These are phyloP conservation scores for Eustoma russellianum DNA, from an alignment of 257 asterid species.

Conservation along the genomic window DNA sequence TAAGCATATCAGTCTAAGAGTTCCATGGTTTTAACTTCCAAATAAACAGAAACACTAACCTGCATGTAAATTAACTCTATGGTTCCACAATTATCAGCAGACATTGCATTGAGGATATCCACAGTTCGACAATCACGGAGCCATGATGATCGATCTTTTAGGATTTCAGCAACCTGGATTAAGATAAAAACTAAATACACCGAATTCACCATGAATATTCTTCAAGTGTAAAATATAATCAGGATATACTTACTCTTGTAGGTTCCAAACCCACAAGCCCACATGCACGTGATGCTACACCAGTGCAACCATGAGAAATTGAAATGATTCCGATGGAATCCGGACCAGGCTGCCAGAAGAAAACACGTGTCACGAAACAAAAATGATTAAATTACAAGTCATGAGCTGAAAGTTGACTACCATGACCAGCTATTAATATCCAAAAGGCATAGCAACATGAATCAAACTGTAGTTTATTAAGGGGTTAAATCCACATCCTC, in stretches of 20 bases:
- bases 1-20: not conserved
- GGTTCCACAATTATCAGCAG: conserved; percentile 95
- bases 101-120: conserved; percentile 76
- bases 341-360: conserved; percentile 60
- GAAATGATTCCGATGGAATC: conserved; percentile 59
- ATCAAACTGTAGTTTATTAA: no score
- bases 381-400: not conserved
- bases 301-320: conserved; percentile 53
- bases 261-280: conserved; percentile 97
- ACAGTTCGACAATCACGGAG: conserved; percentile 91
- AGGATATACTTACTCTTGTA: conserved; percentile 52
- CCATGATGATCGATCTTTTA: conserved; percentile 94
- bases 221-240: not conserved
- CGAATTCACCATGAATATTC: not conserved
- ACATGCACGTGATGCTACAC: conserved; percentile 97
- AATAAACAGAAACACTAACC: conserved; percentile 27
- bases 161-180: conserved; percentile 85
- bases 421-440: not conserved
- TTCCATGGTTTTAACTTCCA: not conserved
- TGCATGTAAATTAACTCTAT: conserved; percentile 93
- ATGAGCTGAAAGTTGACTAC: not conserved
- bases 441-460: no score
- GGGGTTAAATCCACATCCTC: no score
- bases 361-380: conserved; percentile 2
- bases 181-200: not conserved